Base-by-base conservation (phyloP, 2,329 filamentous ascomycete species). In the Bipolaris gigantea region DNA sequence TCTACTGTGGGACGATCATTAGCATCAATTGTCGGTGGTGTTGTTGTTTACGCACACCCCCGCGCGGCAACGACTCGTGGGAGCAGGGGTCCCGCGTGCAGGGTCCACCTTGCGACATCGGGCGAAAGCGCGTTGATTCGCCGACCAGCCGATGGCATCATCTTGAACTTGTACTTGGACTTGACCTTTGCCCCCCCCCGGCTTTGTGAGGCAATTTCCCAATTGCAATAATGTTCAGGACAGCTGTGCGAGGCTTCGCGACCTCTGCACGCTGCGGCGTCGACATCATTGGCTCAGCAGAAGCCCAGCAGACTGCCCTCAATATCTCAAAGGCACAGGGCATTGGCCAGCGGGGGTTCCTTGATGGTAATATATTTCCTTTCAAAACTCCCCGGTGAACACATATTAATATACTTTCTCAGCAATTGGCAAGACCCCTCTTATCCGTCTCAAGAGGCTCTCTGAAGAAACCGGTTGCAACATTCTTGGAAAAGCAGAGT, bases 371-470 rank as follows among this genome's bases (percentile, higher is more conserved):
- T 10, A 38, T 40, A n/a, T n/a, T 39, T 39, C 23, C 19, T 45
- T 27, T 11, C 27, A 10, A 50, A 18, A 35, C 46, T 23, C 5
- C 11, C 2, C 9, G 48, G 19, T 16, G 19, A 40, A 3, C n/a
- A 23, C 34, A 15, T 25, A 44, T 61, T 64, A 40, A 65, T 40
- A 1, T 10, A 1, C 10, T 0, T 9, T 0, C 30, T 2, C 62
- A 96, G 94, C 94, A 50, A 97, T 99, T 78, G 94, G 94, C 61
- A 97, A 97, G 77, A 99, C 94, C 0, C 93, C 94, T 1, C 84
- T 99, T 49, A 96, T 99, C 75, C 88, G 89, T 44, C 82, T 99
- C 46, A 93, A 96, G 76, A 85, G 82, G 57, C 86, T 97, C 64
- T 97, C 93, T 36, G 86, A 90, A 56, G 84, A 95, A 71, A 97